phyloP scores from a whole-genome alignment of 148 eudicot species.

The Rhododendron simsii region DNA sequence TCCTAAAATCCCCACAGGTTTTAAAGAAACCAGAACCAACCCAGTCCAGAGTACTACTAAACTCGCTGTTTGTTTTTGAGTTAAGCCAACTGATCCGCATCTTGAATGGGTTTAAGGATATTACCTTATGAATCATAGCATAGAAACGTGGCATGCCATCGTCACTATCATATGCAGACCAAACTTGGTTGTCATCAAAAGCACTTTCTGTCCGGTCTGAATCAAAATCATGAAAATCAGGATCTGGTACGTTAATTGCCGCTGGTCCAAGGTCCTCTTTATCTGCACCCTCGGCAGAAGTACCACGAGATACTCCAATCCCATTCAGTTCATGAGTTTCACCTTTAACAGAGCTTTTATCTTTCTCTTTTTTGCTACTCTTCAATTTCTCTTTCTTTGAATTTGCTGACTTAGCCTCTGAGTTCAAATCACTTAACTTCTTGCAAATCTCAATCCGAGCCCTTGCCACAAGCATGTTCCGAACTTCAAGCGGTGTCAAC shows the following conservation, averaged over 20 bases:
- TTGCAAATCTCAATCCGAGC: constrained; percentile 42
- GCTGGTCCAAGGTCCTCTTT: constrained; percentile 12
- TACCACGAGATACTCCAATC: constrained; percentile 12
- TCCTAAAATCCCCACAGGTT: constrained; percentile 48
- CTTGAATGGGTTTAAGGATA: constrained; percentile 35
- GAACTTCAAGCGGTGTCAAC: constrained; percentile 32
- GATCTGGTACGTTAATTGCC: constrained; percentile 44
- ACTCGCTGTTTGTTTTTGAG: constrained; percentile 41
- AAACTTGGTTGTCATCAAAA: constrained; percentile 48
- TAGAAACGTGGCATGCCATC: constrained; percentile 66
- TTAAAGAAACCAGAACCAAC: constrained; percentile 37
- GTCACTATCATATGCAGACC: constrained; percentile 56
- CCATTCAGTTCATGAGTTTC: constrained; percentile 17
- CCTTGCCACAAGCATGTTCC: constrained; percentile 45
- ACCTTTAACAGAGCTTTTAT: constrained; percentile 6
- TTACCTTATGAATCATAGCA: constrained; percentile 46
- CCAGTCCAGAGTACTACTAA: constrained; percentile 38
- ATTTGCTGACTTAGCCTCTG: constrained; percentile 22
- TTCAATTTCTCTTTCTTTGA: constrained; percentile 27
- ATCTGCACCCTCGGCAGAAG: constrained; percentile 14
- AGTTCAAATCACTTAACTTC: constrained; percentile 37
- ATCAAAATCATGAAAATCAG: constrained; percentile 61
- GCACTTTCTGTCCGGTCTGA: constrained; percentile 38
- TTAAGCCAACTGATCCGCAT: constrained; percentile 51
- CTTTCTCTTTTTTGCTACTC: constrained; percentile 28